Conservation (phyloP, 805 yeast species). For the Metschnikowia noctiluminum region DNA sequence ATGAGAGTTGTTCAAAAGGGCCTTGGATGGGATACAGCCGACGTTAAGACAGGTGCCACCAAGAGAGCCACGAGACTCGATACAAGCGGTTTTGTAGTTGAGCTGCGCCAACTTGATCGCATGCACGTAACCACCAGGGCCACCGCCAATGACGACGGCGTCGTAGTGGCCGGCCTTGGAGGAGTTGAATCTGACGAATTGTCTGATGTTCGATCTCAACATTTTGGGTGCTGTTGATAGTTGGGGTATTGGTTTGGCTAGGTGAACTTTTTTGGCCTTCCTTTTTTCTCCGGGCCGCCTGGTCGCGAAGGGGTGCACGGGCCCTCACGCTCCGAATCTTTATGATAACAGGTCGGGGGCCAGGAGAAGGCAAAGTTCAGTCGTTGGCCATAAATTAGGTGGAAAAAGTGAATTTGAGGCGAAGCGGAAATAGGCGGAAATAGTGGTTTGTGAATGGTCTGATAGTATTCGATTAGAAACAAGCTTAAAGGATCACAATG, state of each 20-base stretch:
- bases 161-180: constrained; percentile 64
- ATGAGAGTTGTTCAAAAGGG: constrained; percentile 91
- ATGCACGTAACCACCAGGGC: constrained; percentile 99
- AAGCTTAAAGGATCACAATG: too few species aligned
- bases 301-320: constrained; percentile 11
- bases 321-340: constrained; percentile 8
- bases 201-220: constrained; percentile 25
- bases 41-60: constrained; percentile 99
- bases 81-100: constrained; percentile 91
- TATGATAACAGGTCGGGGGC: not conserved
- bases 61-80: constrained; percentile 92
- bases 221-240: constrained; percentile 2
- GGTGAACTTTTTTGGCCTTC: constrained; percentile 2
- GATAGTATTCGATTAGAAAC: too few species aligned
- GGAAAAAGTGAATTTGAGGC: not conserved
- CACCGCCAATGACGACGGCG: constrained; percentile 95
- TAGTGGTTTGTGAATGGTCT: too few species aligned
- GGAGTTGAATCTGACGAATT: constrained; percentile 40
- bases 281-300: constrained; percentile 5
- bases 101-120: constrained; percentile 98
- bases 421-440: not conserved
- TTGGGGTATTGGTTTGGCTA: not conserved
- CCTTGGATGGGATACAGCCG: constrained; percentile 98
- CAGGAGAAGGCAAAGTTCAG: not conserved
- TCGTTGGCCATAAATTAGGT: too few species aligned